These are phyloP conservation scores for Erythrophleum fordii DNA, from an alignment of 306 rosid genomes.

Conservation along the genomic window DNA sequence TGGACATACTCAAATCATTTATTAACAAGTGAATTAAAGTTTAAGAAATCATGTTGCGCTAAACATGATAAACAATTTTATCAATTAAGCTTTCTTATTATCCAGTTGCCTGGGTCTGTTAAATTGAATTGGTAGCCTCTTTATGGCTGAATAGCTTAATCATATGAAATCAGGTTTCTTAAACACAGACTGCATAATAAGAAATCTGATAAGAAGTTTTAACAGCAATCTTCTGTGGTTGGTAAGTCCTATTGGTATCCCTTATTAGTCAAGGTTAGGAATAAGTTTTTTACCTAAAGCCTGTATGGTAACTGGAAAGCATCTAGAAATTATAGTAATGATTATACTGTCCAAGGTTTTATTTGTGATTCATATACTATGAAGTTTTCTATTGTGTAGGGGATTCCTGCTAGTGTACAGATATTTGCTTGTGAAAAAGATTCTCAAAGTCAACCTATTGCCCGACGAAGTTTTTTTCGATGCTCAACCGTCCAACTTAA, in stretches of 20 bases:
- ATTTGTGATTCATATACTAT: conserved; percentile 21
- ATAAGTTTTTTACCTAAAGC: conserved; percentile 4
- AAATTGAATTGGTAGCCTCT: not conserved
- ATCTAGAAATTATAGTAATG: conserved; percentile 14
- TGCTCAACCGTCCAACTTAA: conserved; percentile 81
- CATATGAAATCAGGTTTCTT: conserved; percentile 10
- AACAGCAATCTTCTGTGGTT: conserved; percentile 1
- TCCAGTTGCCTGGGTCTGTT: conserved; percentile 17
- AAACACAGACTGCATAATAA: not conserved
- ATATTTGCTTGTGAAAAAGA: conserved; percentile 67
- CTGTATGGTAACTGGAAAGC: not conserved
- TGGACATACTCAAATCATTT: conserved; percentile 19
- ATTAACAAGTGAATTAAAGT: not conserved
- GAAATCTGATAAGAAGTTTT: conserved; percentile 17
- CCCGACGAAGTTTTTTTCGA: conserved; percentile 87
- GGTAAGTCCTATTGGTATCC: conserved; percentile 4
- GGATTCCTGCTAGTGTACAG: conserved; percentile 90
- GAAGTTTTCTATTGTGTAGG: conserved; percentile 53
- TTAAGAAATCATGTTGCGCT: not conserved
- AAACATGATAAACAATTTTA: not conserved
- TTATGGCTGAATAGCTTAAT: conserved; percentile 11
- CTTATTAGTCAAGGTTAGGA: conserved; percentile 1
- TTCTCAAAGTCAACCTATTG: conserved; percentile 68
- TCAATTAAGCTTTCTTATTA: not conserved
- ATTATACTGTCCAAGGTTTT: not conserved